Conservation (phyloP, 2,329 filamentous ascomycete species). For the Escovopsis sp. region DNA sequence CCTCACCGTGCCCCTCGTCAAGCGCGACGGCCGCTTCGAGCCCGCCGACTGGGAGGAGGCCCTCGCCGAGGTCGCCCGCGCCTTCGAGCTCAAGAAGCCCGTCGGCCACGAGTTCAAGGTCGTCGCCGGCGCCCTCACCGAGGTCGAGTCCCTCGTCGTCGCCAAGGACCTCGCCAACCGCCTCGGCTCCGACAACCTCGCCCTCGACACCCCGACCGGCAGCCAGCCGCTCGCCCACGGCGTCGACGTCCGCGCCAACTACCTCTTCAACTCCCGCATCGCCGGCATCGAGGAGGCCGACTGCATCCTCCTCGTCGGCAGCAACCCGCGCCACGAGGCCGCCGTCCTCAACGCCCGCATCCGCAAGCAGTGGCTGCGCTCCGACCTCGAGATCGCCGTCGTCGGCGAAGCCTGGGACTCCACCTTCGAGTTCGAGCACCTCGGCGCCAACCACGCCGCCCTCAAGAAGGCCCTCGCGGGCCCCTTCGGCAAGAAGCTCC, state of each 20-base stretch:
- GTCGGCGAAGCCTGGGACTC: slow-evolving; percentile 85
- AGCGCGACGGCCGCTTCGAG: slow-evolving; percentile 78
- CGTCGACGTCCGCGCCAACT: slow-evolving; percentile 85
- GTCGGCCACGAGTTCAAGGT: slow-evolving; percentile 93
- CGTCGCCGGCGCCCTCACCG: slow-evolving; percentile 77
- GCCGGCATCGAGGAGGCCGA: slow-evolving; percentile 89
- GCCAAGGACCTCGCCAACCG: slow-evolving; percentile 96
- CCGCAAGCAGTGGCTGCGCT: slow-evolving; percentile 92
- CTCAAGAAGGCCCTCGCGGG: slow-evolving; percentile 77
- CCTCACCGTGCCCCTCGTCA: slow-evolving; percentile 80
- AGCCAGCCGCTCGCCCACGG: slow-evolving; percentile 78
- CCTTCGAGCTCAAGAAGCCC: slow-evolving; percentile 63
- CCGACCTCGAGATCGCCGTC: slow-evolving; percentile 81
- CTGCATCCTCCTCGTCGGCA: slow-evolving; percentile 79
- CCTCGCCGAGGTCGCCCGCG: slow-evolving; percentile 69
- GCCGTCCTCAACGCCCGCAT: slow-evolving; percentile 93
- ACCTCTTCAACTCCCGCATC: slow-evolving; percentile 92
- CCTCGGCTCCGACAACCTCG: slow-evolving; percentile 89
- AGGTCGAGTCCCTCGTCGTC: slow-evolving; percentile 85
- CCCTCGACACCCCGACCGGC: slow-evolving; percentile 77
- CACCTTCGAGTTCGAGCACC: slow-evolving; percentile 88
- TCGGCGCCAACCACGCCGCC: slow-evolving; percentile 63
- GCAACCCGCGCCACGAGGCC: slow-evolving; percentile 89
- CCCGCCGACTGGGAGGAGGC: slow-evolving; percentile 94
- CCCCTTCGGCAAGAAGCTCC: slow-evolving; percentile 83